Evolutionary conservation across 768 basidiomycete genomes (phyloP), one percentile per base, ranked within the genome.

Genomic region (Amyloporia xantha): DNA sequence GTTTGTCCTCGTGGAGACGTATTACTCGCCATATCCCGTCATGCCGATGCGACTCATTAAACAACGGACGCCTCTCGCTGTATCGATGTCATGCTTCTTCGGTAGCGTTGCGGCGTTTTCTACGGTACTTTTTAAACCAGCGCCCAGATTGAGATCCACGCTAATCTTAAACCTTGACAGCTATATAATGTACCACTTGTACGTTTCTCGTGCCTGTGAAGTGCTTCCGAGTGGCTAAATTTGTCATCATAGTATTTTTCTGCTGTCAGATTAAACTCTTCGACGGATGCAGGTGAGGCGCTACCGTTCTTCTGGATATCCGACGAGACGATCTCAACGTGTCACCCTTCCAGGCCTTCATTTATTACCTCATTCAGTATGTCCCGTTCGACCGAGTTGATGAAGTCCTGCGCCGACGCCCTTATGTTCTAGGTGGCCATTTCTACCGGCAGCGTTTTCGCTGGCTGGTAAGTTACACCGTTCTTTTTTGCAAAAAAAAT

Each of bases 171-270:
- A n/a, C n/a, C n/a, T n/a, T 46, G 38, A 47, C 52, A 76, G 90
- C 73, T 96, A 19, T 94, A 93, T 65, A 93, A 91, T 62, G 74
- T 89, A 23, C 91, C 92, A 5, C 65, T 95, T 67, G 85, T 85
- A 54, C 58, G 77, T 67, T 24, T n/a, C 35, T 44, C 39, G 38
- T 23, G 37, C 4, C 25, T 36, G 26, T n/a, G n/a, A n/a, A 12
- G 17, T 17, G n/a, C 5, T 12, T 33, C 11, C 9, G 20, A 27
- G 42, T 13, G 15, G 28, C 26, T 26, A 23, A 28, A 26, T 11
- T 57, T 49, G 46, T 48, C 53, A 26, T 21, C 24, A 11, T 54
- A 87, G 78, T 95, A 88, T 69, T 95, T 92, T 62, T 81, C 86
- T 51, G 84, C 89, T 17, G 92, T 92, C 30, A 75, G 80, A 59